phyloP scores from a whole-genome alignment of 177 flowering plant species.

The Vitis hybrid region DNA sequence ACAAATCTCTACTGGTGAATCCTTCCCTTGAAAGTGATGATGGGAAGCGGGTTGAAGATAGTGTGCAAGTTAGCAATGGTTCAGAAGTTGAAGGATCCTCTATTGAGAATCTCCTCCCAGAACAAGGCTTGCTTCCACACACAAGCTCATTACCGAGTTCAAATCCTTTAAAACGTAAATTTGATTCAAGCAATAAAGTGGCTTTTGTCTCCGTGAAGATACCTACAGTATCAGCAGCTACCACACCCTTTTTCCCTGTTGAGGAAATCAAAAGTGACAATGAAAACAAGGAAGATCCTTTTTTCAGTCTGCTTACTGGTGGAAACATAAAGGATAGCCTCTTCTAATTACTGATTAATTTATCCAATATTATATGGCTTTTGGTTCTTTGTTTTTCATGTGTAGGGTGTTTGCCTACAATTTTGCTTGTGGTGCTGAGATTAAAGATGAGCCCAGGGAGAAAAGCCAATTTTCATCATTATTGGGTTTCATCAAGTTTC shows the following conservation, averaged over 20 bases:
- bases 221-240: conserved; percentile 21
- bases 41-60: conserved; percentile 13
- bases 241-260: conserved; percentile 1
- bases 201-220: conserved; percentile 55
- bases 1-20: conserved; percentile 1
- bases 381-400: no score
- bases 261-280: conserved; percentile 10
- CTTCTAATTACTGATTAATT: conserved; percentile 22
- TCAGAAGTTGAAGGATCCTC: conserved; percentile 9
- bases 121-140: conserved; percentile 9
- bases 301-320: conserved; percentile 50
- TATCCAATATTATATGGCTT: background rate
- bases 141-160: conserved; percentile 16
- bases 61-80: background rate
- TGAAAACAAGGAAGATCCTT: conserved; percentile 32
- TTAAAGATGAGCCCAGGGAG: no score
- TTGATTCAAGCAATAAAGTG: conserved; percentile 31
- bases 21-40: conserved; percentile 6
- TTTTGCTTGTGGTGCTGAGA: no score
- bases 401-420: no score
- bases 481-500: no score
- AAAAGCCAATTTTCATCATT: no score
- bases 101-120: background rate
- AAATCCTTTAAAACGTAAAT: conserved; percentile 9
- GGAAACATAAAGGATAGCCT: conserved; percentile 41